phyloP scores from a whole-genome alignment of 805 yeast species.

The Spathaspora gorwiae region DNA sequence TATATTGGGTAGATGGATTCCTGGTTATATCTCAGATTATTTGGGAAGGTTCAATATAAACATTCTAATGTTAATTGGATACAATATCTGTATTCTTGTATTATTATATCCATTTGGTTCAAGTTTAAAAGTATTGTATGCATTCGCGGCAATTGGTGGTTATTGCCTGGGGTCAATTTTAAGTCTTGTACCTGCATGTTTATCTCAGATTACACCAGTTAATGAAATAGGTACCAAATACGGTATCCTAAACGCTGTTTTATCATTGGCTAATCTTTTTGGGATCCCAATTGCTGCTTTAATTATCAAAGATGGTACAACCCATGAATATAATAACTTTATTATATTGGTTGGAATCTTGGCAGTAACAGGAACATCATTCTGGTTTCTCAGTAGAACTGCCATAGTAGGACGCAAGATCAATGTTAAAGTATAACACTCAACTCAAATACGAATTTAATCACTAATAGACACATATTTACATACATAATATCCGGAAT shows the following conservation, averaged over 20 bases:
- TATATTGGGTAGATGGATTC: slow-evolving; percentile 27
- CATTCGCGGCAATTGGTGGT: slow-evolving; percentile 32
- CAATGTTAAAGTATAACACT: slow-evolving; percentile 16
- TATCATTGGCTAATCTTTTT: slow-evolving; percentile 28
- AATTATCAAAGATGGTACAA: slow-evolving; percentile 23
- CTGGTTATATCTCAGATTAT: slow-evolving; percentile 24
- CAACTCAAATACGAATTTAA: too few species aligned
- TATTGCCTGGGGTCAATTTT: slow-evolving; percentile 31
- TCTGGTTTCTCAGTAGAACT: slow-evolving; percentile 21
- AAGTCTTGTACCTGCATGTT: slow-evolving; percentile 43
- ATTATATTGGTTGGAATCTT: slow-evolving; percentile 28
- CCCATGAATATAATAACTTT: slow-evolving; percentile 24
- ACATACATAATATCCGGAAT: too few species aligned
- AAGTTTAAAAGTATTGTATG: slow-evolving; percentile 20
- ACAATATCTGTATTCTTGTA: slow-evolving; percentile 20
- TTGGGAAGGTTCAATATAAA: slow-evolving; percentile 29
- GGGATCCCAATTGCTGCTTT: slow-evolving; percentile 33
- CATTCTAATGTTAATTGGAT: slow-evolving; percentile 25
- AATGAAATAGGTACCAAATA: slow-evolving; percentile 33
- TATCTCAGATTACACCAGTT: slow-evolving; percentile 51
- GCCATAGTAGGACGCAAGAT: slow-evolving; percentile 18
- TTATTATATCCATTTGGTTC: slow-evolving; percentile 34
- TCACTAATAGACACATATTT: too few species aligned
- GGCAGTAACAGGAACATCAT: slow-evolving; percentile 22
- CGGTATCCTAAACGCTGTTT: slow-evolving; percentile 27